Base-by-base conservation (phyloP, 106 monocot genomes). In the Dactylorhiza incarnata region DNA sequence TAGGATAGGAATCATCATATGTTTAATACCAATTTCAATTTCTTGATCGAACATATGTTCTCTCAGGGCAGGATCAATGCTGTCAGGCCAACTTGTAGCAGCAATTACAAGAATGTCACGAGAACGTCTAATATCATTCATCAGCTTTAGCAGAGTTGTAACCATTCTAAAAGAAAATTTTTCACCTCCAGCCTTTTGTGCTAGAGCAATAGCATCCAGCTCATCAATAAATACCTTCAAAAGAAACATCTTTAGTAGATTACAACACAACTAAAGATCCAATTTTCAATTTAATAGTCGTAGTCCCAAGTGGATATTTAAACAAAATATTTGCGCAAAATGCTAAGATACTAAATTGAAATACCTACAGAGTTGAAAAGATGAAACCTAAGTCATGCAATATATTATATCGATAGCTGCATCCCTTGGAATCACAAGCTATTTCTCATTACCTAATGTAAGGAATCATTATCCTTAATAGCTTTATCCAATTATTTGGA, bases 141-240 rank as follows among this genome's bases (percentile, higher is more conserved):
- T 90, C 78, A 94, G 77, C 19, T 87, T 88, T 50, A 92, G 78
- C 48, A 99, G 75, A 66, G 99, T 89, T 51, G 82, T 87, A 53
- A 99, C 94, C 69, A 99, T 86, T 86, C 99, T 81, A 26, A 86
- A 49, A 49, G 94, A 99, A 44, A 99, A 81, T 20, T 83, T 83
- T 80, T 99, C 99, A n/a, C 86, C 81, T 70, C 91, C 99, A 73
- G 86, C 88, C 83, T 85, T 83, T 73, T 94, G 79, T 80, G 91
- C 71, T 77, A 91, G 94, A 74, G 99, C 94, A 89, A 99, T 91
- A 55, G 91, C 94, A 88, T 99, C 99, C 82, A 94, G 85, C 74
- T 99, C 94, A 88, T 99, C 99, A 82, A 99, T 94, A 81, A 99
- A 99, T 68, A 99, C 79, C 99, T 99, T 80, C 45, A 83, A 72